Evolutionary conservation across 495 filamentous ascomycete species (phyloP), one percentile per base, ranked within the genome.

Genomic region (Annulohypoxylon stygium): DNA sequence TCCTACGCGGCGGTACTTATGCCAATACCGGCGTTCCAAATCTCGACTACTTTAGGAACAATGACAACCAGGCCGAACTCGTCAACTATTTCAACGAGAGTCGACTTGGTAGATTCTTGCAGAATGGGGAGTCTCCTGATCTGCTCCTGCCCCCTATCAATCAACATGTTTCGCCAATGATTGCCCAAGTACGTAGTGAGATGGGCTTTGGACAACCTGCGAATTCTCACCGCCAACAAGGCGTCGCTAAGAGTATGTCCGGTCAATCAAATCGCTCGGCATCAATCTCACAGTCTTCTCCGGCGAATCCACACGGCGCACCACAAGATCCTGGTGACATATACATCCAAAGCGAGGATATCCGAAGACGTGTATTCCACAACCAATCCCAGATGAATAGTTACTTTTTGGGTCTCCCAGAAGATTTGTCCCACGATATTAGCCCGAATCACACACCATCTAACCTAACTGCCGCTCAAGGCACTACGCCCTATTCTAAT

Each of bases 261-360:
- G 45, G 25, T 14, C 51, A 37, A 10, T 67, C 67, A 14, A 67
- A 70, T 11, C 59, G 67, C 37, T 75, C 72, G 25, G 57, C 58
- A 16, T 70, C 72, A 16, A 47, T 43, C 6, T 48, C 63, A 10
- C 67, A 74, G 36, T 10, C 47, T 20, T 37, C 33, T 37, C 39
- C 67, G 36, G 43, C 59, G 18, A 77, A 79, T 60, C 77, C 77
- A 41, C 77, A 79, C 37, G 77, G 77, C 39, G 75, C 77, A 10
- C 77, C 77, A 9, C 75, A 79, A 64, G 74, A 79, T 43, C 77
- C 77, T 16, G 48, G 75, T 34, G 77, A 79, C 54, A 77, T 79
- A 60, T 79, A 79, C 43, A 72, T 77, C 3, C 75, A 74, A 62
- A 75, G 72, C 54, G 67, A 79, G 34, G 77, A 77, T n/a, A 70